phyloP scores from a whole-genome alignment of 164 flowering plant species.

The Kalanchoe fedtschenkoi region DNA sequence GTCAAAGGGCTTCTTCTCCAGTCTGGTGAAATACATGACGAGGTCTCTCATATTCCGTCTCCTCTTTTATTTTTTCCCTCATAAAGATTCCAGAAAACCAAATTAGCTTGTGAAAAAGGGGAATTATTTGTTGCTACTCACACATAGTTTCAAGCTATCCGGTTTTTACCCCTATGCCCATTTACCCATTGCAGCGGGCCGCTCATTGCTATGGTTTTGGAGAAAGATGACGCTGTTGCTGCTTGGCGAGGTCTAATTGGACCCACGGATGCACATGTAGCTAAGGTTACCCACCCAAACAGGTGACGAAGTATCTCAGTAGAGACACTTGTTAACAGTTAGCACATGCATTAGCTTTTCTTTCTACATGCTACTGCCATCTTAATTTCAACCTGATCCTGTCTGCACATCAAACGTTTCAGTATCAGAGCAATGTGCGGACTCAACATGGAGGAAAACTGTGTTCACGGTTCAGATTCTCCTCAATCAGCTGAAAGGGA shows the following conservation, averaged over 20 bases:
- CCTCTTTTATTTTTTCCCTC: neutral
- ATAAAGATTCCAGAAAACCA: neutral
- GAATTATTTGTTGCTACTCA: neutral
- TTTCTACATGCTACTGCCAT: neutral
- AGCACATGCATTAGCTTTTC: neutral
- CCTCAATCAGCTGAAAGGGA: conserved; percentile 62
- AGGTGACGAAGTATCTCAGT: conserved; percentile 28
- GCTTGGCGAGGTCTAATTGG: conserved; percentile 89
- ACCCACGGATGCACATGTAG: conserved; percentile 76
- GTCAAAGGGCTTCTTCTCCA: conserved; percentile 50
- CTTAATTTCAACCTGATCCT: neutral
- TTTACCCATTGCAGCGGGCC: conserved; percentile 46
- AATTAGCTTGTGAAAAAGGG: no score
- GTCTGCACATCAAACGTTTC: conserved; percentile 11
- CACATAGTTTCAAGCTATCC: neutral
- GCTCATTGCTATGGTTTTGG: conserved; percentile 61
- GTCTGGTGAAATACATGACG: conserved; percentile 69
- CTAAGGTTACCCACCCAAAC: conserved; percentile 68
- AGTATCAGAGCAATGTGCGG: conserved; percentile 93
- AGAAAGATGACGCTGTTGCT: conserved; percentile 70
- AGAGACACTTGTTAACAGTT: neutral
- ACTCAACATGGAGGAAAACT: conserved; percentile 43
- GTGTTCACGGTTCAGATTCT: conserved; percentile 95
- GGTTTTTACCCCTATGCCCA: neutral
- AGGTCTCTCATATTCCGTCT: conserved; percentile 31